Evolutionary conservation across 441 rosid genomes (phyloP).

Genomic region (Brassica balearica): DNA sequence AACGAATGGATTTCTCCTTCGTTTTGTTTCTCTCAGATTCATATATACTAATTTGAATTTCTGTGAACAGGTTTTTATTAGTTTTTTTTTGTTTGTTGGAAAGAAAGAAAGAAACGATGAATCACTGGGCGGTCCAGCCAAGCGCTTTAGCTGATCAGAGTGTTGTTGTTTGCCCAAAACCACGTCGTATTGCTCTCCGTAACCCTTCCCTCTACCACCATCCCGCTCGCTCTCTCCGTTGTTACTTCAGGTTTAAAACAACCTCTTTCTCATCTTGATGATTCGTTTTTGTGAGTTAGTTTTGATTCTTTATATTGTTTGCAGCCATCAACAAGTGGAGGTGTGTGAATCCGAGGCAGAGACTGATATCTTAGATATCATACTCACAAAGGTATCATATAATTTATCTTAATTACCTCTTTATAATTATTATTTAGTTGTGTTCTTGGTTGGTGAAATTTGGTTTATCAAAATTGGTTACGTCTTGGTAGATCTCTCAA

Average conservation of each 20-base stretch:
- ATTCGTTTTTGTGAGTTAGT: not conserved
- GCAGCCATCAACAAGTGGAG: conserved; percentile 75
- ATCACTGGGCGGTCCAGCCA: conserved; percentile 70
- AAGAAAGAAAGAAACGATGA: conserved; percentile 49
- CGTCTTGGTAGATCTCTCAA: conserved; percentile 29
- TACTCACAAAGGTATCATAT: conserved; percentile 68
- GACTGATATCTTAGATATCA: conserved; percentile 75
- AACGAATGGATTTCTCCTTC: too few species aligned
- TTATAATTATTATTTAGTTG: not conserved
- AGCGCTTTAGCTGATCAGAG: conserved; percentile 56
- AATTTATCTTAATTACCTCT: not conserved
- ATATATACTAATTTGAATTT: not conserved
- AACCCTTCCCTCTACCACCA: conserved; percentile 44
- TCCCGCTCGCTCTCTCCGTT: conserved; percentile 65
- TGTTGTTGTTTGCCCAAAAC: conserved; percentile 84
- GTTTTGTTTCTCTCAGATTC: not conserved
- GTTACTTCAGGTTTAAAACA: conserved; percentile 63
- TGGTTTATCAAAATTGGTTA: conserved; percentile 34
- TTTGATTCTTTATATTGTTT: not conserved
- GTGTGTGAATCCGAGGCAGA: conserved; percentile 64
- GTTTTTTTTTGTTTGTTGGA: not conserved
- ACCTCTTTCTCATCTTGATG: not conserved
- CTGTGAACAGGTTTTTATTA: conserved; percentile 23
- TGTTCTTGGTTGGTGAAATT: conserved; percentile 30
- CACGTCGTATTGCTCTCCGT: conserved; percentile 68